A percentile compares a stretch with the other conserved stretches of the same genome.
Conservation (phyloP, 768 basidiomycete genomes). For the Trametes meyenii region DNA sequence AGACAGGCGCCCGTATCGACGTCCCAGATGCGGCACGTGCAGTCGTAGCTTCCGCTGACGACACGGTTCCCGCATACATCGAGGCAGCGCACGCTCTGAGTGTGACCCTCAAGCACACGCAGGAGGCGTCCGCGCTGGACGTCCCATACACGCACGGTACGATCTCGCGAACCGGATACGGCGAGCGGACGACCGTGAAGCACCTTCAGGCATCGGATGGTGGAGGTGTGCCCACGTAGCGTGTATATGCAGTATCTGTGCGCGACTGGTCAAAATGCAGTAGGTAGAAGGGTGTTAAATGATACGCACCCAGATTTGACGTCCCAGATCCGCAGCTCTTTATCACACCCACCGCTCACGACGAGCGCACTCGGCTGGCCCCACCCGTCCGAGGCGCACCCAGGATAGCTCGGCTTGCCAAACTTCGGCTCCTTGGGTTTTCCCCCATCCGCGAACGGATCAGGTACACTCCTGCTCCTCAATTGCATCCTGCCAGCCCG, state of each 20-base stretch:
- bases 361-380: constrained; percentile 83
- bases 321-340: constrained; percentile 92
- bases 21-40: constrained; percentile 89
- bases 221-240: constrained; percentile 84
- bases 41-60: constrained; percentile 94
- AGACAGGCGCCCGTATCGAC: constrained; percentile 88
- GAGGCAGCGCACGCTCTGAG: constrained; percentile 80
- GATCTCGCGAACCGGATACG: constrained; percentile 87
- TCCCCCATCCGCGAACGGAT: constrained; percentile 17
- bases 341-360: constrained; percentile 93
- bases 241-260: constrained; percentile 70
- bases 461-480: constrained; percentile 7
- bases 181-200: constrained; percentile 87
- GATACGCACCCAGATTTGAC: constrained; percentile 72
- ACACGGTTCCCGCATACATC: constrained; percentile 84
- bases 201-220: constrained; percentile 88
- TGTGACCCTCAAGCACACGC: constrained; percentile 74
- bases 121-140: constrained; percentile 75
- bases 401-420: constrained; percentile 29
- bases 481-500: neutral
- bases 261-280: neutral
- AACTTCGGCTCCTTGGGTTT: neutral
- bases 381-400: constrained; percentile 70
- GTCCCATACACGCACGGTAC: constrained; percentile 91
- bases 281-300: neutral